Base-by-base conservation (phyloP, 306 rosid species). In the Geum urbanum region DNA sequence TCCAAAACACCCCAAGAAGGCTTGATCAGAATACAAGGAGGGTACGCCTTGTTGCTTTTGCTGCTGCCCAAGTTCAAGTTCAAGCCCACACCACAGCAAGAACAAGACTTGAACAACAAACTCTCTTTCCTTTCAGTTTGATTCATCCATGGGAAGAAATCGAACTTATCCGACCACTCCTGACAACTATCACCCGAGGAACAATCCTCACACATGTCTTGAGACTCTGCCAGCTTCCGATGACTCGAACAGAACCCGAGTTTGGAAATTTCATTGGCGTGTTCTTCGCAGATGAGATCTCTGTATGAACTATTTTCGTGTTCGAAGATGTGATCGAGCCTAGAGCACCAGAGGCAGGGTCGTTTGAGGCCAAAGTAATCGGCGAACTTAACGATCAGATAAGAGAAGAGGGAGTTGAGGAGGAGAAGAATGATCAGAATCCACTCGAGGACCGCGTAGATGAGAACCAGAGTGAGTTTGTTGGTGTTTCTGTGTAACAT, bases 391-490 rank as follows among this genome's bases (percentile, higher is more conserved):
- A 83, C 54, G 84, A 91, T 89, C 10, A 89, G 74, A 73, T 81
- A 95, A 18, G 99, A 95, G 19, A 95, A 91, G 1, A 95, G 88
- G 18, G 95, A 91, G 55, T 91, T 91, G 20, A 91, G 82, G 43
- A 95, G 92, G 12, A 95, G 96, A 40, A 89, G 85, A 49, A 82
- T 3, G 69, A 95, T 95, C 56, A 95, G 80, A 82, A 78, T 77
- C 99, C 99, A 95, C 75, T 95, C 99, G 3, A 95, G 91, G 71
- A 89, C 13, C 7, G 97, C 96, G 47, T 95, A 91, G 70, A 89
- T 74, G 70, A 95, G 86, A 80, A 86, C 78, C 56, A 89, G 83
- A 22, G 99, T 91, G 74, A 87, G 76, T 57, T 85, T 91, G 91
- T 95, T 95, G 77, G 95, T 91, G 77, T 83, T 89, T 73, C 87